Conservation (phyloP, 805 yeast species). For the Candida yuanshanica region DNA sequence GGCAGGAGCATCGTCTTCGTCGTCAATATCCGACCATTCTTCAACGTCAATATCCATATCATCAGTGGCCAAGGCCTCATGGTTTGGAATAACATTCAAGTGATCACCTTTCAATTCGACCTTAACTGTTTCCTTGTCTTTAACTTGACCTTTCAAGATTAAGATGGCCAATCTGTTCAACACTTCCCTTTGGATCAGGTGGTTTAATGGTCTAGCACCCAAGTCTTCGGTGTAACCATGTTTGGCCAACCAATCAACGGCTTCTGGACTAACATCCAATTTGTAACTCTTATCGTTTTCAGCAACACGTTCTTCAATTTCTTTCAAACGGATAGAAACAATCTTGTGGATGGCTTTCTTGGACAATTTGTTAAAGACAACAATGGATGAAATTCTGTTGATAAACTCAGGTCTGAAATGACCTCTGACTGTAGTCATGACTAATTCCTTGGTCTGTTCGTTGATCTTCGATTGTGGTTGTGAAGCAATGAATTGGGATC, state of each 20-base stretch:
- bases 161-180: slow-evolving; percentile 87
- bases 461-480: slow-evolving; percentile 61
- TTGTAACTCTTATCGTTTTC: slow-evolving; percentile 74
- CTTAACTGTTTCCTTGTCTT: slow-evolving; percentile 80
- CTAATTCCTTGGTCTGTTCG: slow-evolving; percentile 64
- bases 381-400: slow-evolving; percentile 90
- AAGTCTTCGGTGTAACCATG: slow-evolving; percentile 88
- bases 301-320: slow-evolving; percentile 80
- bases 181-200: slow-evolving; percentile 84
- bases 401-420: slow-evolving; percentile 98
- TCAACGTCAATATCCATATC: slow-evolving; percentile 51
- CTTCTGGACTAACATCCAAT: slow-evolving; percentile 67
- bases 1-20: slow-evolving; percentile 39
- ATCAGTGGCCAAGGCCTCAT: slow-evolving; percentile 46
- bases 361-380: slow-evolving; percentile 88
- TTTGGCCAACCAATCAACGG: slow-evolving; percentile 74
- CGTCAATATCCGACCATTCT: slow-evolving; percentile 56
- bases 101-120: slow-evolving; percentile 55
- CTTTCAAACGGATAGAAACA: slow-evolving; percentile 76
- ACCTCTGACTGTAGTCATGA: slow-evolving; percentile 74
- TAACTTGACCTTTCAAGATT: slow-evolving; percentile 78
- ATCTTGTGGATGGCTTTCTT: slow-evolving; percentile 89
- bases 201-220: slow-evolving; percentile 95
- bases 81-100: slow-evolving; percentile 80
- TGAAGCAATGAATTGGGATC: slow-evolving; percentile 82